Base-by-base conservation (phyloP, 441 rosid genomes). In the Isatis lusitanica region DNA sequence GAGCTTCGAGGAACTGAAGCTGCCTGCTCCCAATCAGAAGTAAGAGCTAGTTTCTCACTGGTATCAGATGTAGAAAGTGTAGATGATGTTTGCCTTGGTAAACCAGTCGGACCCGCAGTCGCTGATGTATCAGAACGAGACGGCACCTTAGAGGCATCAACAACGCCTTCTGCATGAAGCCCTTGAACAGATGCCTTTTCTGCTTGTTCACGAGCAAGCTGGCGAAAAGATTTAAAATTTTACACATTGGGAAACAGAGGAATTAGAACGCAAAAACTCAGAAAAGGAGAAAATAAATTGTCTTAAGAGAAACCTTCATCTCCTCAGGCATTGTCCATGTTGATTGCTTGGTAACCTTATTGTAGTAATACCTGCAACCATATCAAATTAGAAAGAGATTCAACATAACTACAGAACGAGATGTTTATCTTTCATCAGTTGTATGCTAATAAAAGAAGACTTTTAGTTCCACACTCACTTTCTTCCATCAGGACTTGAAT, bases 271-370 rank as follows among this genome's bases (percentile, higher is more conserved):
- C 46, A 61, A 55, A 44, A 64, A 47, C 30, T 71, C 53, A 70
- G 36, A 39, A 28, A 40, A 63, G 51, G 15, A 42, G 39, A 47
- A 31, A 70, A 57, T 35, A 63, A 51, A 31, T 58, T 59, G 61
- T 60, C 50, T 52, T 18, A 26, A 65, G 24, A 78, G 63, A 73
- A 69, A 90, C 95, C 95, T 87, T 90, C 79, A 90, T 47, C 66
- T 90, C 95, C 70, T 80, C 85, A 31, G 95, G 95, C 71, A 87
- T 79, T 61, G 76, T 77, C 95, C 95, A 90, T 52, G 85, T 86
- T 65, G 95, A 90, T 78, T 79, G 88, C 76, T 84, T 87, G 28
- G 92, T 86, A 80, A 76, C 83, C 84, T 86, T 86, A 83, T 90
- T 90, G 79, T 83, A 84, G 74, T 80, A 90, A 79, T 85, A 90